A percentile compares a stretch with the other conserved stretches of the same genome.
These are phyloP conservation scores for Trichoderma breve DNA, from an alignment of 2,329 filamentous ascomycete genomes.

Conservation along the genomic window DNA sequence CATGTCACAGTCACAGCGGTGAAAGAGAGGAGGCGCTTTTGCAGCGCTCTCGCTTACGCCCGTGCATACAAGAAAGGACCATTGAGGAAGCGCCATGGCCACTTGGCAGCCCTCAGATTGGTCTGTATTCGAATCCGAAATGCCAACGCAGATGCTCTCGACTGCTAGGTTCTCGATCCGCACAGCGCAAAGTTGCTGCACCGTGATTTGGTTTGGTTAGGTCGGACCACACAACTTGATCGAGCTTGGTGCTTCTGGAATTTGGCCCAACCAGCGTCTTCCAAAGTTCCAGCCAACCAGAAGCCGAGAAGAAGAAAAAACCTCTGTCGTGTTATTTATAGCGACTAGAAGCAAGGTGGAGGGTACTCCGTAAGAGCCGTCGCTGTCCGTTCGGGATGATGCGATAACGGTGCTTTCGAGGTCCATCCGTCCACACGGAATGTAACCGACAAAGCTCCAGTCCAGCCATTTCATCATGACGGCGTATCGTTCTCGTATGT, in stretches of 20 bases:
- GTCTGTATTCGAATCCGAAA: background rate
- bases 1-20: conserved; percentile 10
- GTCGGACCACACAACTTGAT: background rate
- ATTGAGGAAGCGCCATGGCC: background rate
- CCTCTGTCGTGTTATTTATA: conserved; percentile 1
- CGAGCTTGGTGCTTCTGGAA: background rate
- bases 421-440: background rate
- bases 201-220: background rate
- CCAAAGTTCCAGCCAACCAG: background rate
- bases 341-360: background rate
- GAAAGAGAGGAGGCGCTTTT: background rate
- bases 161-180: background rate
- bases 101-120: conserved; percentile 2
- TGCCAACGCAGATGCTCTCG: background rate
- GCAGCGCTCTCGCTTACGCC: background rate
- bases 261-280: background rate
- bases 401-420: background rate
- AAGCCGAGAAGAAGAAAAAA: background rate
- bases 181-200: background rate
- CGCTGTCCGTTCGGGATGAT: background rate
- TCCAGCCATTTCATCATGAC: background rate
- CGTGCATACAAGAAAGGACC: background rate
- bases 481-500: background rate
- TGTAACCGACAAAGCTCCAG: background rate
- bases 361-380: background rate